phyloP scores from a whole-genome alignment of 1,284 basidiomycete genomes.

The Calocybe gambosa region DNA sequence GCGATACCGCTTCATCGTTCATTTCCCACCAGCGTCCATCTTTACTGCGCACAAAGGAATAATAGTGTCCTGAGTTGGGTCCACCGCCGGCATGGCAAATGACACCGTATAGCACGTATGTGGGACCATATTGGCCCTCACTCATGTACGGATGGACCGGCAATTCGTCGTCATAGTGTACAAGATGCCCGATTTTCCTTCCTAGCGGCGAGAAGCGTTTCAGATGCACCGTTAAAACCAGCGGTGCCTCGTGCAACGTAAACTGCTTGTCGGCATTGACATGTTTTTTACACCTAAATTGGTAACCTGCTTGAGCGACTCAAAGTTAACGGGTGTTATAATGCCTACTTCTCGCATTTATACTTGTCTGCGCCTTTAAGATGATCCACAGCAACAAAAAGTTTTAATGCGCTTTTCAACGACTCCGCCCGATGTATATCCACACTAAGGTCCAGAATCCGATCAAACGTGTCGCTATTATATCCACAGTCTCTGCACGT shows the following conservation, averaged over 20 bases:
- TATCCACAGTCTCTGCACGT: constrained; percentile 80
- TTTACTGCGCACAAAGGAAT: constrained; percentile 75
- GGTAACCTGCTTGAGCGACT: constrained; percentile 3
- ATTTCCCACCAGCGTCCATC: constrained; percentile 83
- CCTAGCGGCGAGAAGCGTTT: constrained; percentile 94
- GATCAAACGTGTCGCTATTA: constrained; percentile 96
- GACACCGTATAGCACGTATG: constrained; percentile 88
- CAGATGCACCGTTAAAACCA: constrained; percentile 92
- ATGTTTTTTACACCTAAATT: constrained; percentile 75
- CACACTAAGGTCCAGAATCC: constrained; percentile 88
- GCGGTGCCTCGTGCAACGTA: constrained; percentile 82
- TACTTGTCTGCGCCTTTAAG: constrained; percentile 94
- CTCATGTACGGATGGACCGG: constrained; percentile 82
- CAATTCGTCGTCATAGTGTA: constrained; percentile 80
- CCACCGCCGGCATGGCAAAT: constrained; percentile 92
- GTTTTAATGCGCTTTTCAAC: constrained; percentile 73
- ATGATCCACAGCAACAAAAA: constrained; percentile 80
- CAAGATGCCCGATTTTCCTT: constrained; percentile 73
- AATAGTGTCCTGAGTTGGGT: constrained; percentile 96
- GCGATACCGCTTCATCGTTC: constrained; percentile 83
- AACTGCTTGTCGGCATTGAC: constrained; percentile 88
- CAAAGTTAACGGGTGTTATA: constrained; percentile 1
- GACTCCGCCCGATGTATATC: constrained; percentile 69
- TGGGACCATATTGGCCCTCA: constrained; percentile 64
- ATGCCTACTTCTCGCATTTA: constrained; percentile 92